Percentiles rank a stretch among this genome's conserved stretches.
phyloP scores from a whole-genome alignment of 1,139 yeast genomes.

The Sugiyamaella novakii region DNA sequence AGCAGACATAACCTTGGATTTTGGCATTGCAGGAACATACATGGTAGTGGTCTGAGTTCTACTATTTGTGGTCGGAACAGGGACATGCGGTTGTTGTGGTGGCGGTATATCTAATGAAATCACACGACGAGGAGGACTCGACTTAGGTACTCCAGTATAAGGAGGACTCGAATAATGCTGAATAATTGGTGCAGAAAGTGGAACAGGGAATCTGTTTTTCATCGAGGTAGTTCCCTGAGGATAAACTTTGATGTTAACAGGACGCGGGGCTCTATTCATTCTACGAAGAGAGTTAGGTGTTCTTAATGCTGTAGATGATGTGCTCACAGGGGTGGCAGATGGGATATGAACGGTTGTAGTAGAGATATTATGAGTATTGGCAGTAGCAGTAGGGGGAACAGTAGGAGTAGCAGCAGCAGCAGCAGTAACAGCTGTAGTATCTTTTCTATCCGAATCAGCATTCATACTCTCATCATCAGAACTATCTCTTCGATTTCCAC shows the following conservation, averaged over 20 bases:
- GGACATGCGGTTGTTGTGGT: not conserved
- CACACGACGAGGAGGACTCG: constrained; percentile 18
- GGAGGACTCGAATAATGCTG: constrained; percentile 21
- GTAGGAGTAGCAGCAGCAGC: constrained; percentile 2
- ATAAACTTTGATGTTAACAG: constrained; percentile 27
- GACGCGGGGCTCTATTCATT: constrained; percentile 26
- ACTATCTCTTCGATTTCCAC: not conserved
- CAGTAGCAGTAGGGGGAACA: not conserved
- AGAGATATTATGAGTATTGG: not conserved
- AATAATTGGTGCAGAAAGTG: constrained; percentile 21
- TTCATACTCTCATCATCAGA: constrained; percentile 6
- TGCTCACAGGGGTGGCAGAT: not conserved
- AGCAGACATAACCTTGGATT: constrained; percentile 15
- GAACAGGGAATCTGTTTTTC: constrained; percentile 18
- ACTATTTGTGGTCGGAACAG: not conserved
- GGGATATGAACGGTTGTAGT: constrained; percentile 5
- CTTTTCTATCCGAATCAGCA: not conserved
- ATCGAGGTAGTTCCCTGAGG: constrained; percentile 17
- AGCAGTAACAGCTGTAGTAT: not conserved
- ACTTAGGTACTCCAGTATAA: constrained; percentile 6
- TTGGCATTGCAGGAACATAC: constrained; percentile 7
- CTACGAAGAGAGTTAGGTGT: constrained; percentile 22
- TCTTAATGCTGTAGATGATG: constrained; percentile 5
- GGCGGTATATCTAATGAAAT: not conserved
- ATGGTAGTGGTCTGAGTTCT: constrained; percentile 1